Conservation (phyloP, 2,329 filamentous ascomycete genomes). For the Nannizziopsis arthrosporioides region DNA sequence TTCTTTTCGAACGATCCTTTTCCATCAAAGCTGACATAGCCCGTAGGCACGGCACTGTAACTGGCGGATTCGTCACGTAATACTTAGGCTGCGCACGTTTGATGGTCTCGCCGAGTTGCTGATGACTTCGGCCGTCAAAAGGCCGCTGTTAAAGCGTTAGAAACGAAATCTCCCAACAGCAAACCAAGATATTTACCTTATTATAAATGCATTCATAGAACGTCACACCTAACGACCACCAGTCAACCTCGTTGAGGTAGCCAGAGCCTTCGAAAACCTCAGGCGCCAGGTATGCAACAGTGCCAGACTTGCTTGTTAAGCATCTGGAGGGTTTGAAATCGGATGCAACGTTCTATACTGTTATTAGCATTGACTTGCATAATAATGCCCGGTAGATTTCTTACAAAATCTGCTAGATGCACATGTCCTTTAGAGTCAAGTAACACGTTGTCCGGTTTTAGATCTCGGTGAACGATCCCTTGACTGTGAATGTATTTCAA, state of each 20-base stretch:
- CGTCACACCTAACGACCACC: slow-evolving; percentile 97
- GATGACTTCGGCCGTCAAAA: slow-evolving; percentile 81
- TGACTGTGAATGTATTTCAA: slow-evolving; percentile 75
- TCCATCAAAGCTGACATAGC: slow-evolving; percentile 77
- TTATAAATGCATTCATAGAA: slow-evolving; percentile 99
- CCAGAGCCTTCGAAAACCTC: slow-evolving; percentile 88
- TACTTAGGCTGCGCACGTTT: slow-evolving; percentile 72
- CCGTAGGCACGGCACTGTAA: slow-evolving; percentile 77
- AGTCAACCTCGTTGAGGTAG: slow-evolving; percentile 83
- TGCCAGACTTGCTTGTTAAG: slow-evolving; percentile 91
- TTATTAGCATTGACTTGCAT: neutral
- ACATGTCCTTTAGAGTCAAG: slow-evolving; percentile 85
- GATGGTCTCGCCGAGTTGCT: slow-evolving; percentile 67
- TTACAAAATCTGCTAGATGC: slow-evolving; percentile 91
- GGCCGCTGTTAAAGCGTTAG: slow-evolving; percentile 54
- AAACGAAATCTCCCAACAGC: neutral
- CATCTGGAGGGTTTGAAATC: slow-evolving; percentile 73
- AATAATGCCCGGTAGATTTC: slow-evolving; percentile 26
- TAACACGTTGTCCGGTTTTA: slow-evolving; percentile 86
- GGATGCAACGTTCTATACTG: slow-evolving; percentile 76
- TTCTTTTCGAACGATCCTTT: slow-evolving; percentile 63
- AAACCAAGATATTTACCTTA: slow-evolving; percentile 50
- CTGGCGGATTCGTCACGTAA: slow-evolving; percentile 82
- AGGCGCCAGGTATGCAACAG: slow-evolving; percentile 85
- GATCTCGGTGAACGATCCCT: slow-evolving; percentile 79